Base-by-base conservation (phyloP, 352 stramenopile genomes). In the Phytophthora chlamydospora region DNA sequence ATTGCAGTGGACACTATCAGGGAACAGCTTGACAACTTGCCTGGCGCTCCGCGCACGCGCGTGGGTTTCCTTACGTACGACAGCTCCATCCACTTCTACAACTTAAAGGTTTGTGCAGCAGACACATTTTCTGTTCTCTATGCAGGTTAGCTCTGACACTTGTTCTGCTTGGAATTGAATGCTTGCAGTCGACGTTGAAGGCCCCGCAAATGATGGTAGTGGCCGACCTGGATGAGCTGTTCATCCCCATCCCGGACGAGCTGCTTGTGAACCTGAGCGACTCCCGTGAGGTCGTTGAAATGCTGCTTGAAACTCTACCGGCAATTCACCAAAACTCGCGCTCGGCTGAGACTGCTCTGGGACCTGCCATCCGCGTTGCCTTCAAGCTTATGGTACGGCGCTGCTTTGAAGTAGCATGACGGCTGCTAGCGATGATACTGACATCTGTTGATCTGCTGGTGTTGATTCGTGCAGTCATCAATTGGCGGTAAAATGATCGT, bases 251-350 rank as follows among this genome's bases (percentile, higher is more conserved):
- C 41, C 88, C 88, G 11, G 97, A 99, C 64, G 96, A 99, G 75
- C 76, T 99, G 42, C 83, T 99, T 39, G 97, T 99, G 10, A 99
- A 99, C 76, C 71, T 99, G 48, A 91, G 86, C 34, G 86, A 99
- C 64, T 97, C 85, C 36, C 84, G 97, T 34, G 79, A 95, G 10
- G 79, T 98, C 10, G 80, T 99, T 14, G 97, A 99, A 38, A 75
- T 82, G 39, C 92, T 99, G 60, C 84, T 99, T 34, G 96, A 99
- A 58, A 93, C 84, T 40, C 80, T 99, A 4, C 96, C 97, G 52
- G 35, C 76, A 24, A 89, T 98, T 88, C 91, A 89, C 70, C 69
- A 93, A 79, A 79, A 97, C 48, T 68, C 88, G 9, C 72, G 75
- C 41, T 87, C 77, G 21, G 72, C 80, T n/a, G 88, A 96, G 63